Conservation (phyloP, 1,139 yeast genomes). For the Groenewaldozyma sp. region DNA sequence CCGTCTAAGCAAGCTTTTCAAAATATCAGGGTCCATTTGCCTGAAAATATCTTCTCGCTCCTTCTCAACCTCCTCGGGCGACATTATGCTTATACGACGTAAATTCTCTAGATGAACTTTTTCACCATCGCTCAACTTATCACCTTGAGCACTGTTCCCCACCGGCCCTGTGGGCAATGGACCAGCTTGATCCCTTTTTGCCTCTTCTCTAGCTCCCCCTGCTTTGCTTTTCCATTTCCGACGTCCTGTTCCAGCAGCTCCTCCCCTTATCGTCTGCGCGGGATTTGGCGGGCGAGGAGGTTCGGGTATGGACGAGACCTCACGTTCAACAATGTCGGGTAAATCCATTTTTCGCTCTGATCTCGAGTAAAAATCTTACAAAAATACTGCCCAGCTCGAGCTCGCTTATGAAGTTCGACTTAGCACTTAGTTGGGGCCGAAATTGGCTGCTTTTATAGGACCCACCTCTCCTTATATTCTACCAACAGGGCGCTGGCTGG, state of each 20-base stretch:
- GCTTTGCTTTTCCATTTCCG: slow-evolving; percentile 2
- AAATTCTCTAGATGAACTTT: slow-evolving; percentile 71
- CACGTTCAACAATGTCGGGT: slow-evolving; percentile 14
- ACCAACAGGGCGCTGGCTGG: too few species aligned
- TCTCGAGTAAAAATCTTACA: too few species aligned
- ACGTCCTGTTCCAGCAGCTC: too few species aligned
- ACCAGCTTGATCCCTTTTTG: too few species aligned
- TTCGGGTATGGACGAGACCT: slow-evolving; percentile 7
- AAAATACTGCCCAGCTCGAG: too few species aligned
- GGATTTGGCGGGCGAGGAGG: slow-evolving; percentile 3
- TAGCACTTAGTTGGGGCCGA: too few species aligned
- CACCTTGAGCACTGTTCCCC: not conserved
- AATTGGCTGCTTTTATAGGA: too few species aligned
- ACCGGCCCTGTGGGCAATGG: not conserved
- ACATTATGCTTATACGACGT: slow-evolving; percentile 52
- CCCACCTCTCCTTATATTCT: too few species aligned
- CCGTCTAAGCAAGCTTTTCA: slow-evolving; percentile 42
- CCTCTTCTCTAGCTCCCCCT: not conserved
- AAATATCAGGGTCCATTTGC: slow-evolving; percentile 58
- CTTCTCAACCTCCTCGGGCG: slow-evolving; percentile 51
- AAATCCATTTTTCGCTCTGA: slow-evolving; percentile 6
- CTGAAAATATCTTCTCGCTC: slow-evolving; percentile 62
- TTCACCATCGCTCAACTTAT: slow-evolving; percentile 43
- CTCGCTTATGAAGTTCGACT: too few species aligned
- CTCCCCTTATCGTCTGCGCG: not conserved